Evolutionary conservation across 1,284 basidiomycete genomes (phyloP), one percentile per base, ranked within the genome.

Genomic region (Golubevia pallescens): DNA sequence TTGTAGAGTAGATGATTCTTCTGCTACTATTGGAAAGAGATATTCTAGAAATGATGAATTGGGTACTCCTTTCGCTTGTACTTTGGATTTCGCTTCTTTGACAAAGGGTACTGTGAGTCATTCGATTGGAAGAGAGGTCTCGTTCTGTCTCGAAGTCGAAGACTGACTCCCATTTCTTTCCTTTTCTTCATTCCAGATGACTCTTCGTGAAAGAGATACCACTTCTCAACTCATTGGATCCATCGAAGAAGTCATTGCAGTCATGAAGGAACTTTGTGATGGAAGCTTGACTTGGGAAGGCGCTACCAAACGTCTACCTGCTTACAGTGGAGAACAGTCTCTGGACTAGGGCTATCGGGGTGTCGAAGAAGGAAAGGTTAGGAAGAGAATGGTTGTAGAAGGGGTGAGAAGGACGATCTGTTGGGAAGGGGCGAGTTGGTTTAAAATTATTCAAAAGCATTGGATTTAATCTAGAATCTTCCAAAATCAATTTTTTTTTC

Each of bases 211-310:
- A 87, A 92, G 96, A 63, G 96, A 98, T 87, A 94, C 95, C 59
- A 98, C 93, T 60, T 89, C 91, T 60, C 96, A 99, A 87, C 88
- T 93, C 65, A 97, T 98, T 81, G 95, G 95, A n/a, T 83, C 89
- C 62, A 91, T 97, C 74, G 95, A 98, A 87, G 91, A 94, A 62
- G 96, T 98, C 64, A 91, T 97, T 77, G 88, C 88, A 59, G 90
- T 92, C 60, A 91, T 97, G 70, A 66, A 77, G 58, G 75, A 80
- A 60, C 76, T 87, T 1, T 87, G 85, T 71, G 73, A 78, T 14
- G 81, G 65, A 34, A 77, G 66, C 60, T 62, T 82, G 28, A 52
- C 10, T 71, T 98, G 95, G 95, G 84, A 88, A 16, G 90, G 90
- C 72, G 96, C 94, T 2, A 91, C 90, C 85, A 83, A 88, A 76